Percentiles rank a stretch among this genome's conserved stretches.
Conservation (phyloP, 1,284 basidiomycete genomes). For the Ustilago loliicola region DNA sequence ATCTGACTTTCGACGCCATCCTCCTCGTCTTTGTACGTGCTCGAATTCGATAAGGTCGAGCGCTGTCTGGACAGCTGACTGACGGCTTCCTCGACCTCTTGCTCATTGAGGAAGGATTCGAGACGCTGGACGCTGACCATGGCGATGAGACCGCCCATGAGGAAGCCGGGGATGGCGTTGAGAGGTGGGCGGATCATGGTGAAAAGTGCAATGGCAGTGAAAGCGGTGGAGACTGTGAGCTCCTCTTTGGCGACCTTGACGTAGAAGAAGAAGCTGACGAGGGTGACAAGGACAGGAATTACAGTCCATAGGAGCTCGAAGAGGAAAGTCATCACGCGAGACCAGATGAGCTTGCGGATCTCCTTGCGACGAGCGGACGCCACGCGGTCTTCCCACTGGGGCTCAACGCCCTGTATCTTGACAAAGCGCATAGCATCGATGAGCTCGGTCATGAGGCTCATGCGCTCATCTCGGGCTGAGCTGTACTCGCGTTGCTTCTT, state of each 20-base stretch:
- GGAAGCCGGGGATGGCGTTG: conserved; percentile 72
- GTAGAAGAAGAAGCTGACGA: conserved; percentile 63
- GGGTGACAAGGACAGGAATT: conserved; percentile 58
- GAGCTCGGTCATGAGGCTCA: conserved; percentile 87
- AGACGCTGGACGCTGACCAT: conserved; percentile 85
- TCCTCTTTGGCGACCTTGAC: conserved; percentile 50
- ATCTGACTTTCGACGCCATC: conserved; percentile 72
- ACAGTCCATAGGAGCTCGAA: conserved; percentile 70
- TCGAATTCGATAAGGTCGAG: not conserved
- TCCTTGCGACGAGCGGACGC: conserved; percentile 61
- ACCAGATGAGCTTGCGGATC: conserved; percentile 60
- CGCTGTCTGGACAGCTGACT: conserved; percentile 33
- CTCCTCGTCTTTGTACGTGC: conserved; percentile 73
- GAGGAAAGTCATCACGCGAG: conserved; percentile 66
- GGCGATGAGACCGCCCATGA: conserved; percentile 67
- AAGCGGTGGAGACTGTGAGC: conserved; percentile 61
- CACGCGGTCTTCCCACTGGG: conserved; percentile 57
- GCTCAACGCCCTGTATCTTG: conserved; percentile 73
- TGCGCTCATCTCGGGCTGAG: conserved; percentile 83
- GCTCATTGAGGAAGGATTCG: conserved; percentile 83
- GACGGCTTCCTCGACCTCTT: conserved; percentile 76
- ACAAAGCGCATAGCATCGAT: conserved; percentile 80
- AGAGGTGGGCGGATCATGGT: conserved; percentile 59
- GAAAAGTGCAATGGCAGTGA: conserved; percentile 58
- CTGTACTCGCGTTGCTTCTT: conserved; percentile 80